Evolutionary conservation across 164 flowering plant genomes (phyloP), one percentile per base, ranked within the genome.

Genomic region (Protea cynaroides): DNA sequence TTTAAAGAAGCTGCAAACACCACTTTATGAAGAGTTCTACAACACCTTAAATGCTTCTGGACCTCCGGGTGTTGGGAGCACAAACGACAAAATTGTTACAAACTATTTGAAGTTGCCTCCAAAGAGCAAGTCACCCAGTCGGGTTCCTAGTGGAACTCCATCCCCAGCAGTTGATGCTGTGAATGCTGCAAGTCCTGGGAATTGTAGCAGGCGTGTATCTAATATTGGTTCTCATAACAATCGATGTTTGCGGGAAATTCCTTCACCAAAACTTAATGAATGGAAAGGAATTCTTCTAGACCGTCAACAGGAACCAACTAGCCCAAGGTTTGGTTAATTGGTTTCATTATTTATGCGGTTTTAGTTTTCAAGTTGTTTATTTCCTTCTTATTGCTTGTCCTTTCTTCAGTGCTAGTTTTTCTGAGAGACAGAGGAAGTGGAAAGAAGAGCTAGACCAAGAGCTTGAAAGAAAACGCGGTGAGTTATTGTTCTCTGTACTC

Each of bases 361-460:
- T 49, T 11, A 7, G 15, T 49, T 12, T 49, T 49, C 6, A 40
- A 40, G 46, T 9, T 4, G 14, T 49, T 14, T 49, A 18, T 5
- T 18, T 49, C 17, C 52, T 49, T 49, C 52, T 49, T 49, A 49
- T 2, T 4, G 17, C 52, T 18, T 18, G 3, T 15, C 17, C 52
- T 49, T 4, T 49, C 52, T 40, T 13, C 52, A 15, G 52, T 49
- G n/a, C 7, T 0, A 49, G 52, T 18, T 49, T 15, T 18, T 49
- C 52, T 15, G 52, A 49, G 52, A 49, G 52, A 18, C 52, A 49
- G 52, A 49, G 18, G 18, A 49, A 49, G 52, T 49, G 52, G 52
- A 49, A 49, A 49, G 52, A 49, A 49, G 52, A 49, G 52, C 19
- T 49, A 18, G 52, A 49, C 52, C 52, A 49, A 49, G 52, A 49